Percentiles rank a stretch among this genome's conserved stretches.
These are phyloP conservation scores for Eutrema heterophyllum DNA, from an alignment of 345 rosid genomes.

Conservation along the genomic window DNA sequence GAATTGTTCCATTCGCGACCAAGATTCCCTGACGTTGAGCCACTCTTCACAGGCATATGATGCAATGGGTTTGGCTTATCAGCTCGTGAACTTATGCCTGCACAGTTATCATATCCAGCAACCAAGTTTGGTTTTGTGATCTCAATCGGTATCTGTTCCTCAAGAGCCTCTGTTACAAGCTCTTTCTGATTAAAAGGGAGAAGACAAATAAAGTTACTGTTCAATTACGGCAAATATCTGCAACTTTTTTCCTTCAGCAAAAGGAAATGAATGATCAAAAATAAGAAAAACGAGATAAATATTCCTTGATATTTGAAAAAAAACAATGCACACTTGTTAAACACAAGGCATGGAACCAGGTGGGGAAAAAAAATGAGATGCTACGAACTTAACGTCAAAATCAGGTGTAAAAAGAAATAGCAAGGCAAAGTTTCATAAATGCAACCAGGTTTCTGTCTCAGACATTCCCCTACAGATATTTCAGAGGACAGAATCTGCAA, in stretches of 20 bases:
- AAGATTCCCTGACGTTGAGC: slow-evolving; percentile 15
- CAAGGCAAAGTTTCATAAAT: not conserved
- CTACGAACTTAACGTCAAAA: not conserved
- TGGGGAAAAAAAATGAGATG: not conserved
- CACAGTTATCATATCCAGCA: slow-evolving; percentile 27
- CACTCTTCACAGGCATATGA: not conserved
- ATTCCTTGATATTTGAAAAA: not conserved
- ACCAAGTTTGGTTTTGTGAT: slow-evolving; percentile 29
- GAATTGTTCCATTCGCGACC: slow-evolving; percentile 26
- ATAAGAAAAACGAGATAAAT: not conserved
- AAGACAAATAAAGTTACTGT: not conserved
- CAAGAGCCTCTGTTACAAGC: slow-evolving; percentile 9
- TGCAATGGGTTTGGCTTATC: slow-evolving; percentile 1
- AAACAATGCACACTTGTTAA: not conserved
- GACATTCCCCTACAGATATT: not conserved
- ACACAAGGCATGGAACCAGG: slow-evolving; percentile 1
- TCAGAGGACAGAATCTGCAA: not conserved
- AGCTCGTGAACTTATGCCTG: slow-evolving; percentile 16
- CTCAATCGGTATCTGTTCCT: slow-evolving; percentile 30
- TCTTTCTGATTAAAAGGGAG: not conserved
- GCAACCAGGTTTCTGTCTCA: slow-evolving; percentile 6
- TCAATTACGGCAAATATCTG: not conserved
- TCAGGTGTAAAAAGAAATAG: not conserved
- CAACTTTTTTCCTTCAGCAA: not conserved
- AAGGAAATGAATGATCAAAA: not conserved